A percentile compares a stretch with the other conserved stretches of the same genome.
Evolutionary conservation across 2,329 filamentous ascomycete species (phyloP).

Genomic region (Macrophomina pseudophaseolina): DNA sequence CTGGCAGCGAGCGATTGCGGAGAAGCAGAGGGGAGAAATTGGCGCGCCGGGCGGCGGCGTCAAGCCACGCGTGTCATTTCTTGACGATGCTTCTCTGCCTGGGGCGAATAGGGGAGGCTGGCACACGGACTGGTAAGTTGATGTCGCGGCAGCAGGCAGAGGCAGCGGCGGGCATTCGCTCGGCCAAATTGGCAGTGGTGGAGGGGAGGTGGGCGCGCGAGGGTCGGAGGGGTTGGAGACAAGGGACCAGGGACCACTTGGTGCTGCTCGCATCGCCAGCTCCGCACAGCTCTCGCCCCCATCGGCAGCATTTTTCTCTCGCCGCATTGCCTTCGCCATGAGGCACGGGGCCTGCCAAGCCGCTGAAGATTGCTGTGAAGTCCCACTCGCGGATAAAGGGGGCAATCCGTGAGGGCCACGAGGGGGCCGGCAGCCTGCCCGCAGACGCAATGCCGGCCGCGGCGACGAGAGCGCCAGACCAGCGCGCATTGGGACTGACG

Average conservation of each 20-base stretch:
- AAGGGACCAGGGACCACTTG: neutral
- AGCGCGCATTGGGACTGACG: neutral
- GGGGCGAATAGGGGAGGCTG: neutral
- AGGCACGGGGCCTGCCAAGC: slow-evolving; percentile 18
- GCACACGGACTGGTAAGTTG: slow-evolving; percentile 10
- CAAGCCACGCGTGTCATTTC: slow-evolving; percentile 12
- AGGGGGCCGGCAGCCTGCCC: neutral
- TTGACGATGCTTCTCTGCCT: neutral
- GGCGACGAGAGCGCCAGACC: neutral
- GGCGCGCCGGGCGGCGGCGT: neutral
- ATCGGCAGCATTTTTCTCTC: neutral
- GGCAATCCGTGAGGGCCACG: neutral
- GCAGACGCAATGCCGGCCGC: neutral
- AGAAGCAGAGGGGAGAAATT: neutral
- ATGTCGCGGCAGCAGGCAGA: neutral
- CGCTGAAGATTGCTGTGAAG: slow-evolving; percentile 9
- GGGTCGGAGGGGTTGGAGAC: slow-evolving; percentile 3
- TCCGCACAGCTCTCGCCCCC: neutral
- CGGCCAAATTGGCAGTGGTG: slow-evolving; percentile 4
- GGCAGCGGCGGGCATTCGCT: slow-evolving; percentile 9
- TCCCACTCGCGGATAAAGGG: slow-evolving; percentile 3
- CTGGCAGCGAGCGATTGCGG: neutral
- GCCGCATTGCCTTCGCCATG: neutral
- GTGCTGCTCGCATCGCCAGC: neutral
- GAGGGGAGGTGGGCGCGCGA: neutral